Evolutionary conservation across 495 filamentous ascomycete species (phyloP).

Genomic region (Thermochaetoides thermophila): DNA sequence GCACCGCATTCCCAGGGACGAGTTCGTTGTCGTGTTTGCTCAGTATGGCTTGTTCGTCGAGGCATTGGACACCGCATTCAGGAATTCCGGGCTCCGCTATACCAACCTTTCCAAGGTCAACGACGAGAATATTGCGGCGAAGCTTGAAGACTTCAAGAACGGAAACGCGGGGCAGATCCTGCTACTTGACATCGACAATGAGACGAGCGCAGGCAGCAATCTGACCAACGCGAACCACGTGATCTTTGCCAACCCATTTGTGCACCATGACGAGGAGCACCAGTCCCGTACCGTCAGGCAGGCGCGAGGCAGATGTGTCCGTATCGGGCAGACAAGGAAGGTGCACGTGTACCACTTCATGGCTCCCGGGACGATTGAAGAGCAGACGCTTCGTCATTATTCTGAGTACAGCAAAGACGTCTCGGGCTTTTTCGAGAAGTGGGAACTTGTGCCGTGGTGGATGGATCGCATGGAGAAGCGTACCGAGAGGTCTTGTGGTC

Average conservation of each 20-base stretch:
- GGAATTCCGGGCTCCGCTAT: background rate
- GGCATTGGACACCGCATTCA: slow-evolving; percentile 13
- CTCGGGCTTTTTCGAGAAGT: slow-evolving; percentile 2
- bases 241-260: slow-evolving; percentile 54
- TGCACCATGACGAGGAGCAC: slow-evolving; percentile 33
- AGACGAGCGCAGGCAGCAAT: slow-evolving; percentile 58
- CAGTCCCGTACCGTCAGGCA: slow-evolving; percentile 52
- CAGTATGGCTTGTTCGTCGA: slow-evolving; percentile 15
- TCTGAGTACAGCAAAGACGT: background rate
- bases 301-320: slow-evolving; percentile 52
- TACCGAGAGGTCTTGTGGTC: no score
- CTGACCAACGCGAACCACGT: slow-evolving; percentile 63
- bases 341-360: slow-evolving; percentile 62
- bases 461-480: no score
- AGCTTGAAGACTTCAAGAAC: slow-evolving; percentile 17
- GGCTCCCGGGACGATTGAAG: slow-evolving; percentile 49
- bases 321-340: slow-evolving; percentile 49
- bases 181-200: slow-evolving; percentile 48
- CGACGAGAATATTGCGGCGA: background rate
- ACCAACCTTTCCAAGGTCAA: slow-evolving; percentile 6
- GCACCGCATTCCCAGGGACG: slow-evolving; percentile 8
- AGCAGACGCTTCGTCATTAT: slow-evolving; percentile 42
- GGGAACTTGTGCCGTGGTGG: slow-evolving; percentile 2
- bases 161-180: slow-evolving; percentile 31
- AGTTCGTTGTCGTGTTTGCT: slow-evolving; percentile 21